Conservation (phyloP, 495 filamentous ascomycete genomes). For the Penicillium robsamsonii region DNA sequence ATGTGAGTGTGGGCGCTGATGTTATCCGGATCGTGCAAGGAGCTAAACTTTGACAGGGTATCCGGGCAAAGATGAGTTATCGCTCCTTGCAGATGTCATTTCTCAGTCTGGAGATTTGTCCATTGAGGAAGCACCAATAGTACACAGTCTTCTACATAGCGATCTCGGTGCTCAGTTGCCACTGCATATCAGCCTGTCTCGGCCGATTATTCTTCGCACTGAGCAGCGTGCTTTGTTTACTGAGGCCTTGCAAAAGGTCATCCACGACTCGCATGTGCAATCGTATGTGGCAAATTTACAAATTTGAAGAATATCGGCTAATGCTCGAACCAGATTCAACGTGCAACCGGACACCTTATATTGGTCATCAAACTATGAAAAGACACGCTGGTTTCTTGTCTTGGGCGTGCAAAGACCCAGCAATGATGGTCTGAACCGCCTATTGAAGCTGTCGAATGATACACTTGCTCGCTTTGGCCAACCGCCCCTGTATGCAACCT, state of each 20-base stretch:
- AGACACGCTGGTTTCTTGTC: slow-evolving; percentile 84
- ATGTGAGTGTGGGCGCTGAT: slow-evolving; percentile 57
- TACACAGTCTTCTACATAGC: slow-evolving; percentile 65
- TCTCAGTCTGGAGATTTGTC: slow-evolving; percentile 29
- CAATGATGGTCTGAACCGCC: slow-evolving; percentile 56
- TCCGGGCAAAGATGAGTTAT: slow-evolving; percentile 58
- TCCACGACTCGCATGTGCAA: slow-evolving; percentile 42
- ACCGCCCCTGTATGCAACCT: slow-evolving; percentile 63
- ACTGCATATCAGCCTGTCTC: slow-evolving; percentile 86
- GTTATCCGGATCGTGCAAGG: not conserved
- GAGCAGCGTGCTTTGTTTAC: slow-evolving; percentile 64
- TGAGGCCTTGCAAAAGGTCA: slow-evolving; percentile 29
- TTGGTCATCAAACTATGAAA: slow-evolving; percentile 73
- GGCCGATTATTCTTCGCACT: slow-evolving; percentile 65
- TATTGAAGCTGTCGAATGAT: slow-evolving; percentile 65
- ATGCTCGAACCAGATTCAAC: slow-evolving; percentile 46
- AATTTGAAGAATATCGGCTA: not conserved
- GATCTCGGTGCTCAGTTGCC: slow-evolving; percentile 77
- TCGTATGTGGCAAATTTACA: slow-evolving; percentile 37
- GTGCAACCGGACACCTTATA: slow-evolving; percentile 46
- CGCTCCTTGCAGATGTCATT: slow-evolving; percentile 53
- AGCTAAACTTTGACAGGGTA: slow-evolving; percentile 60
- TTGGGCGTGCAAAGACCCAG: slow-evolving; percentile 52
- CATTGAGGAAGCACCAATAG: slow-evolving; percentile 6
- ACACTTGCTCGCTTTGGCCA: slow-evolving; percentile 59